These are phyloP conservation scores for Zygosaccharomyces sapae DNA, from an alignment of 1,139 yeast species.

Conservation along the genomic window DNA sequence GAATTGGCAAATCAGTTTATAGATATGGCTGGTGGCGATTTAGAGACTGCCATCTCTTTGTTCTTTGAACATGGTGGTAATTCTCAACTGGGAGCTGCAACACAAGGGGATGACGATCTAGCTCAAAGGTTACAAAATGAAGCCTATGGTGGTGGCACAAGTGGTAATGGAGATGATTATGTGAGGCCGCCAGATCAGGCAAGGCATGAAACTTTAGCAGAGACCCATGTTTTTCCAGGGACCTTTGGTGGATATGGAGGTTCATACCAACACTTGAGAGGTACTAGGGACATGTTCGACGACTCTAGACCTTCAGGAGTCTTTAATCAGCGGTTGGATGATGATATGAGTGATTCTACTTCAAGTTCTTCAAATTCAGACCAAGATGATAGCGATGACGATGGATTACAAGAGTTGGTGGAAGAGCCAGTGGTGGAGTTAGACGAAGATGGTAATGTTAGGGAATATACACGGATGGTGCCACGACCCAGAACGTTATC, in stretches of 20 bases:
- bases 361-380: constrained; percentile 24
- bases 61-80: constrained; percentile 69
- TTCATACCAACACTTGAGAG: constrained; percentile 29
- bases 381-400: constrained; percentile 22
- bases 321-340: constrained; percentile 47
- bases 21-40: constrained; percentile 71
- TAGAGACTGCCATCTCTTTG: constrained; percentile 82
- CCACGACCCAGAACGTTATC: constrained; percentile 27
- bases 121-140: constrained; percentile 66
- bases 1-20: constrained; percentile 72
- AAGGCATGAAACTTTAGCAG: constrained; percentile 74
- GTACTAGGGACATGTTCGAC: constrained; percentile 41
- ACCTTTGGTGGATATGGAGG: constrained; percentile 40
- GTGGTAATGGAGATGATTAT: constrained; percentile 39
- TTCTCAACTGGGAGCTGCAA: constrained; percentile 18
- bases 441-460: constrained; percentile 35
- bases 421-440: constrained; percentile 36
- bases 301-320: constrained; percentile 41
- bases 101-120: constrained; percentile 50
- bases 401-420: constrained; percentile 32
- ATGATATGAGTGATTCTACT: constrained; percentile 27
- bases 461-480: constrained; percentile 30
- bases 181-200: constrained; percentile 79
- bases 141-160: constrained; percentile 46
- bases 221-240: constrained; percentile 36